Evolutionary conservation across 1,139 yeast genomes (phyloP), one percentile per base, ranked within the genome.

Genomic region (Nakaseomyces kungkrabaensis): DNA sequence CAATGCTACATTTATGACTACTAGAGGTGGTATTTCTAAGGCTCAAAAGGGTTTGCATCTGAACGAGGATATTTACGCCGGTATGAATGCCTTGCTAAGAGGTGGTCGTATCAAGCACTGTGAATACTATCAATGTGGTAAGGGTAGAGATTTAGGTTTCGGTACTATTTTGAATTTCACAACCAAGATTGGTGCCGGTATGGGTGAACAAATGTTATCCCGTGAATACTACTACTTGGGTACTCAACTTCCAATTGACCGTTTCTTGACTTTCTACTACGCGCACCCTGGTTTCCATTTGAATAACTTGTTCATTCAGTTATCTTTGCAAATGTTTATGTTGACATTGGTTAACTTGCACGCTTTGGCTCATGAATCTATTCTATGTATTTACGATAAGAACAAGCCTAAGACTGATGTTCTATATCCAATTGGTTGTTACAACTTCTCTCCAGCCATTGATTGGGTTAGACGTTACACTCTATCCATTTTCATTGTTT

Each of bases 241-340:
- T 62, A 92, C 98, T 54, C 98, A 92, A 72, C 79, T 92, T 63
- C 98, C 97, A 52, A 76, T 92, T 61, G 98, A 92, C 70, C 85
- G 98, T 71, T 92, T 92, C 83, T 78, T 92, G 67, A 88, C 97
- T 17, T 92, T 92, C 80, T 92, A 86, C 77, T 92, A 89, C 70
- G 98, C 97, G 54, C 98, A 92, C 69, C 95, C 97, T 61, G 98
- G 98, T 81, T 92, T 92, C 95, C 98, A 92, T 72, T 79, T 92
- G 70, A 92, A 92, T 72, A 92, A 92, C 73, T 76, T 92, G 79
- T 87, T 92, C 69, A 92, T 92, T 79, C 95, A 89, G 70, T 74
- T 90, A 63, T 90, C 97, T 46, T 82, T 92, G 63, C 98, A 92
- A 74, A 72, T 85, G 69, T 92, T 92, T 71, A 85, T 89, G 83